These are phyloP conservation scores for Fusarium pseudonygamai DNA, from an alignment of 2,329 filamentous ascomycete species.

Conservation along the genomic window DNA sequence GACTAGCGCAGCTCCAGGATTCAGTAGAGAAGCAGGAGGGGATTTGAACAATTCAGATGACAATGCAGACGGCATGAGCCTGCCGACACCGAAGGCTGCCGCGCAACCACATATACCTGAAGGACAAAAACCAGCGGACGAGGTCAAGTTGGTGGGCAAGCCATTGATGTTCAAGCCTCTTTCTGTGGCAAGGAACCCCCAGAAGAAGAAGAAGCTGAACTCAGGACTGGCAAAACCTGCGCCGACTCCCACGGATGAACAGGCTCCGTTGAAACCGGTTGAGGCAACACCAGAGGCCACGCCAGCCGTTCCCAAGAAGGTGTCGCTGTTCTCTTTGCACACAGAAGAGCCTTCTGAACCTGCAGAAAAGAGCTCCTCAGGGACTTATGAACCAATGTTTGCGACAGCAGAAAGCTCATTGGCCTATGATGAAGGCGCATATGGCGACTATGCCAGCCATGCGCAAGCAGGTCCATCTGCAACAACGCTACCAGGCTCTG, in stretches of 20 bases:
- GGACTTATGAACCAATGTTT: slow-evolving; percentile 64
- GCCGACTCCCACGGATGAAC: slow-evolving; percentile 9
- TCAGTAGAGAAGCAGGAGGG: slow-evolving; percentile 66
- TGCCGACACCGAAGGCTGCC: slow-evolving; percentile 55
- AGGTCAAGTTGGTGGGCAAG: slow-evolving; percentile 78
- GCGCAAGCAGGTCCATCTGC: slow-evolving; percentile 47
- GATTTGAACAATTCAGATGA: slow-evolving; percentile 33
- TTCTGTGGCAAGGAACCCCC: slow-evolving; percentile 80
- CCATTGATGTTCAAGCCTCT: slow-evolving; percentile 89
- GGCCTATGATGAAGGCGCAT: slow-evolving; percentile 34
- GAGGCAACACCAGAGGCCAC: slow-evolving; percentile 24
- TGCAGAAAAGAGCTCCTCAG: slow-evolving; percentile 34
- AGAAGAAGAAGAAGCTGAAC: slow-evolving; percentile 69
- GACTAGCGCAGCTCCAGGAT: slow-evolving; percentile 85
- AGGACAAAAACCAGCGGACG: slow-evolving; percentile 67
- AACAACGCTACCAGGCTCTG: slow-evolving; percentile 45
- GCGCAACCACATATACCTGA: slow-evolving; percentile 61
- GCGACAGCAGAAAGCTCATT: slow-evolving; percentile 42
- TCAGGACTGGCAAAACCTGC: slow-evolving; percentile 22
- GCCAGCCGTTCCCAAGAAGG: slow-evolving; percentile 56
- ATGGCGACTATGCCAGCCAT: slow-evolving; percentile 45
- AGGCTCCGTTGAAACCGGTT: slow-evolving; percentile 25
- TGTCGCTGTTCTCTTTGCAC: slow-evolving; percentile 76
- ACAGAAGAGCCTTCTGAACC: slow-evolving; percentile 50
- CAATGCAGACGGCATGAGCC: slow-evolving; percentile 40